Base-by-base conservation (phyloP, 345 rosid genomes). In the Limnanthes douglasii region DNA sequence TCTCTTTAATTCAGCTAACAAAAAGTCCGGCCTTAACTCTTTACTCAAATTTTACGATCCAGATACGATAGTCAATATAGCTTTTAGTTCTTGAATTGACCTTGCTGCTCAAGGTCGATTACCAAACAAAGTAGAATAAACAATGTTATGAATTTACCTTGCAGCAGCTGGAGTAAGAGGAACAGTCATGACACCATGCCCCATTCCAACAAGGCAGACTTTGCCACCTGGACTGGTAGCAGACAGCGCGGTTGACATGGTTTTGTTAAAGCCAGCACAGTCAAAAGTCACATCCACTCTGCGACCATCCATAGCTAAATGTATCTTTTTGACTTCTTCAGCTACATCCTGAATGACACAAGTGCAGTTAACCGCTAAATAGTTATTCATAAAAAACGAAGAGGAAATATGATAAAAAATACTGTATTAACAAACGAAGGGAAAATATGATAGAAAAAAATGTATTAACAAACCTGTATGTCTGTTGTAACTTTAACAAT, bases 91-190 rank as follows among this genome's bases (percentile, higher is more conserved):
- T n/a, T n/a, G n/a, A n/a, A n/a, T n/a, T n/a, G n/a, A n/a, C n/a
- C n/a, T n/a, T n/a, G n/a, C n/a, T n/a, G n/a, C n/a, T n/a, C n/a
- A n/a, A n/a, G n/a, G n/a, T n/a, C n/a, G n/a, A n/a, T n/a, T n/a
- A n/a, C n/a, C n/a, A n/a, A n/a, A n/a, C n/a, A n/a, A n/a, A n/a
- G n/a, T n/a, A n/a, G 34, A 21, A 33, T 18, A 5, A 35, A 25
- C 6, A n/a, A n/a, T n/a, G n/a, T n/a, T n/a, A n/a, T n/a, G 37
- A 39, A 11, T 10, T 35, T 70, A 80, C 94, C 96, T 80, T 39
- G 85, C 93, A 23, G 99, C 99, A 31, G 94, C 83, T 15, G 88
- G 71, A 41, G 93, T 75, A 21, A 81, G 82, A 13, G 85, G 93
- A 5, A 84, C 68, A 15, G 85, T 90, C 94, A 78, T 84, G 51